Percentiles rank a stretch among this genome's conserved stretches.
Conservation (phyloP, 1,139 yeast genomes). For the Petasospora fabianii region DNA sequence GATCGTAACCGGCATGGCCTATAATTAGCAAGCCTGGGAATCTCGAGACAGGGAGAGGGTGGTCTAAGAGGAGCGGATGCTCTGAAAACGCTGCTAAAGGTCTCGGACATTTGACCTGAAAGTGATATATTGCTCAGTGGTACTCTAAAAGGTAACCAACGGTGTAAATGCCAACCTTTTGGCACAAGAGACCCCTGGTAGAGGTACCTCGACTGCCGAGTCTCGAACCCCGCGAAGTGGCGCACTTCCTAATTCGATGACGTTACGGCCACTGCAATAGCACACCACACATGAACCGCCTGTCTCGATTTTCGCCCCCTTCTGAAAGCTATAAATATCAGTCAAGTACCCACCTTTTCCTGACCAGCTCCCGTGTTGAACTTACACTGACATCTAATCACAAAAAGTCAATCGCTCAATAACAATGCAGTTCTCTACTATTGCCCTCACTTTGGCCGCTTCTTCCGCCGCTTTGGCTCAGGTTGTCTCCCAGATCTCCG, state of each 20-base stretch:
- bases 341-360: background rate
- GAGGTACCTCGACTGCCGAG: too few species aligned
- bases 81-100: too few species aligned
- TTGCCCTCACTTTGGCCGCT: slow-evolving; percentile 1
- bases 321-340: slow-evolving; percentile 3
- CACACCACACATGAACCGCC: background rate
- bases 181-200: background rate
- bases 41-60: background rate
- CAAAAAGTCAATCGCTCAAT: slow-evolving; percentile 11
- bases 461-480: slow-evolving; percentile 26
- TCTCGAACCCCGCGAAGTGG: slow-evolving; percentile 4
- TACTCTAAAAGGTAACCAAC: too few species aligned
- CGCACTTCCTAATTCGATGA: background rate
- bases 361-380: background rate
- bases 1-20: background rate
- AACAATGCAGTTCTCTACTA: slow-evolving; percentile 24
- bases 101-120: too few species aligned
- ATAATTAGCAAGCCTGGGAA: slow-evolving; percentile 4
- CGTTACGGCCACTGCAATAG: slow-evolving; percentile 4
- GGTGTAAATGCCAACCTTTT: background rate
- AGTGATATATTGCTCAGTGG: too few species aligned
- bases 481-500: slow-evolving; percentile 24
- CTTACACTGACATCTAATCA: background rate
- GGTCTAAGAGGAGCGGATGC: too few species aligned
- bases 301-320: too few species aligned